phyloP scores from a whole-genome alignment of 495 filamentous ascomycete genomes.

The Sporormia fimetaria region DNA sequence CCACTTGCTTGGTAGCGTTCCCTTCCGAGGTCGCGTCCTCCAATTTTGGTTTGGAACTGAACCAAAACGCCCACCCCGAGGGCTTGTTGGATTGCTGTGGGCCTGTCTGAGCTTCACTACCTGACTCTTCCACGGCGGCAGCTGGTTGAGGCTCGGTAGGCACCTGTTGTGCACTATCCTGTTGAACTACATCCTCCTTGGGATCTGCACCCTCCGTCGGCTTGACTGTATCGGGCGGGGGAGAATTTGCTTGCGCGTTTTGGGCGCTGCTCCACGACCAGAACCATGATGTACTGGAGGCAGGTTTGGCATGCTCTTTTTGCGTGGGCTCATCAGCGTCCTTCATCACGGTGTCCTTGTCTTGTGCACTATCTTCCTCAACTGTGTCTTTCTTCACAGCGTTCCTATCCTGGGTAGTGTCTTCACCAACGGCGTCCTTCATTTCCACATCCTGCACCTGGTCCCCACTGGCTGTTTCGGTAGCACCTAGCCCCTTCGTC shows the following conservation, averaged over 20 bases:
- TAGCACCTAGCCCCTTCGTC: slow-evolving; percentile 7
- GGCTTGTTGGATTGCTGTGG: slow-evolving; percentile 33
- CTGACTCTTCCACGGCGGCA: slow-evolving; percentile 1
- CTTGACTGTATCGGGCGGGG: not conserved
- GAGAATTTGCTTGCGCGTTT: slow-evolving; percentile 26
- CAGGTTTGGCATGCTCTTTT: not conserved
- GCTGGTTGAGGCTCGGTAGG: not conserved
- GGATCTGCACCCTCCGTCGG: not conserved
- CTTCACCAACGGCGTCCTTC: slow-evolving; percentile 3
- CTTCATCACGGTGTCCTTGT: slow-evolving; percentile 4
- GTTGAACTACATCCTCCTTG: not conserved
- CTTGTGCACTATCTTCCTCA: not conserved
- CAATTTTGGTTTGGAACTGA: slow-evolving; percentile 45
- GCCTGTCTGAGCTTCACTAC: slow-evolving; percentile 12
- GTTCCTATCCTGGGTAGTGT: not conserved
- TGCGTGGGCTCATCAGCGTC: not conserved
- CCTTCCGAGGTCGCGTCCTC: slow-evolving; percentile 32
- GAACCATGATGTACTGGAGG: slow-evolving; percentile 31
- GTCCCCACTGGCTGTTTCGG: not conserved
- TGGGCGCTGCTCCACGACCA: slow-evolving; percentile 31
- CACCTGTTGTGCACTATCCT: not conserved
- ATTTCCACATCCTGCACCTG: slow-evolving; percentile 6
- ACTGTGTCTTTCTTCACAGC: slow-evolving; percentile 5
- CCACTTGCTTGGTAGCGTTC: slow-evolving; percentile 41
- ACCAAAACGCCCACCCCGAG: slow-evolving; percentile 83